phyloP scores from a whole-genome alignment of 2,329 filamentous ascomycete species.

The Metarhizium sp. region DNA sequence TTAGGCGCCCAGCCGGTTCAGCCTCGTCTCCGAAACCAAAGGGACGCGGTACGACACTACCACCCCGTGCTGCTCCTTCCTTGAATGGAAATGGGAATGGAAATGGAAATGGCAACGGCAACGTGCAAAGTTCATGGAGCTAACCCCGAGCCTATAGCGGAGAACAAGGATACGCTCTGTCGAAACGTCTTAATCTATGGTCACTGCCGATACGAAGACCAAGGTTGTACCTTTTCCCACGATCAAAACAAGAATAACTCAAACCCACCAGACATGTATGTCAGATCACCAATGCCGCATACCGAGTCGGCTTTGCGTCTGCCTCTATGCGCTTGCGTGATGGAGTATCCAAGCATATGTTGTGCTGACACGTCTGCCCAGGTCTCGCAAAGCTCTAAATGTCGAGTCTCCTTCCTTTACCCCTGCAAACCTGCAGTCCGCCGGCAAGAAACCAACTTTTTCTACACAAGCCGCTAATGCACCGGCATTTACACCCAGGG shows the following conservation, averaged over 20 bases:
- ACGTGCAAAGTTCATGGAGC: conserved; percentile 2
- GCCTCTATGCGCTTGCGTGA: not conserved
- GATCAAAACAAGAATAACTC: conserved; percentile 53
- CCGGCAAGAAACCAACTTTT: conserved; percentile 63
- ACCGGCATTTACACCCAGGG: conserved; percentile 72
- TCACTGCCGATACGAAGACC: conserved; percentile 84
- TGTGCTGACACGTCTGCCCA: conserved; percentile 13
- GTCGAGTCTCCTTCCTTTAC: conserved; percentile 96
- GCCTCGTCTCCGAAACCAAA: conserved; percentile 40
- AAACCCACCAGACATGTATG: conserved; percentile 41
- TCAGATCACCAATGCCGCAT: conserved; percentile 8
- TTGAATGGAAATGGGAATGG: not conserved
- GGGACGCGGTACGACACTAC: conserved; percentile 36
- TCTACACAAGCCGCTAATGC: conserved; percentile 87
- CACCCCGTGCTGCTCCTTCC: not conserved
- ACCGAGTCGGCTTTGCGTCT: not conserved
- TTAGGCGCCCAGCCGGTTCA: conserved; percentile 42
- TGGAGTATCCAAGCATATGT: not conserved
- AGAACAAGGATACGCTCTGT: conserved; percentile 84
- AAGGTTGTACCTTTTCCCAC: conserved; percentile 86
- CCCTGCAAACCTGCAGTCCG: conserved; percentile 42
- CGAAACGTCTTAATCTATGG: conserved; percentile 91
- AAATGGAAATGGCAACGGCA: not conserved
- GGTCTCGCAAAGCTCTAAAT: conserved; percentile 70
- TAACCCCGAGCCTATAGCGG: conserved; percentile 26